Evolutionary conservation across 306 rosid genomes (phyloP).

Genomic region (Herpetospermum pedunculosum): DNA sequence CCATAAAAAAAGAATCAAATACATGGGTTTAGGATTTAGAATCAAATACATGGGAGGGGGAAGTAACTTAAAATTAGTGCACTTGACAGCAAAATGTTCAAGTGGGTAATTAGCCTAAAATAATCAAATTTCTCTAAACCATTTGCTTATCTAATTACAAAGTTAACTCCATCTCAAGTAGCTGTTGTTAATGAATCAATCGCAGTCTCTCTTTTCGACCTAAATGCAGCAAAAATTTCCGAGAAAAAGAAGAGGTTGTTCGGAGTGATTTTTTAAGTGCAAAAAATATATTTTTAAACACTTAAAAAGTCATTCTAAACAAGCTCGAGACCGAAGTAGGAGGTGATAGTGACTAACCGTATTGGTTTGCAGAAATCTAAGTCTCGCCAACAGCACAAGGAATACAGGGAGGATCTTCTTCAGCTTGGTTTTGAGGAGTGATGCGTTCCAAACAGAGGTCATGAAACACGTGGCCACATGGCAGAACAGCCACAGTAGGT

Average conservation of each 20-base stretch:
- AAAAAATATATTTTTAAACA: no score
- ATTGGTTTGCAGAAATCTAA: background rate
- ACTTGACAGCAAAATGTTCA: background rate
- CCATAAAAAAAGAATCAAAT: background rate
- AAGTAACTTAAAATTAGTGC: background rate
- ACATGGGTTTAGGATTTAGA: no score
- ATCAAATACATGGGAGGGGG: background rate
- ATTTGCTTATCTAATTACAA: background rate
- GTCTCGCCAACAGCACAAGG: constrained; percentile 39
- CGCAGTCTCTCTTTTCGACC: background rate
- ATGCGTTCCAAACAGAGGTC: constrained; percentile 40
- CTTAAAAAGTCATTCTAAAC: no score
- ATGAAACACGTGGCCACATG: constrained; percentile 66
- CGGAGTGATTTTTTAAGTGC: no score
- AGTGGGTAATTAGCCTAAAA: background rate
- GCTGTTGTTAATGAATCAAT: background rate
- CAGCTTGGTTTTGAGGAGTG: constrained; percentile 32
- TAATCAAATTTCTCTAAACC: background rate
- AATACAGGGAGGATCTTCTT: constrained; percentile 47
- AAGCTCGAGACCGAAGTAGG: no score
- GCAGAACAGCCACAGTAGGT: constrained; percentile 36
- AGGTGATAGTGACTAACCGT: background rate
- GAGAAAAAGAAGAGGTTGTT: background rate
- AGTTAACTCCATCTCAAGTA: background rate
- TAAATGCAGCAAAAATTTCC: background rate